Conservation (phyloP, 2,329 filamentous ascomycete genomes). For the Fusarium anthophilum region DNA sequence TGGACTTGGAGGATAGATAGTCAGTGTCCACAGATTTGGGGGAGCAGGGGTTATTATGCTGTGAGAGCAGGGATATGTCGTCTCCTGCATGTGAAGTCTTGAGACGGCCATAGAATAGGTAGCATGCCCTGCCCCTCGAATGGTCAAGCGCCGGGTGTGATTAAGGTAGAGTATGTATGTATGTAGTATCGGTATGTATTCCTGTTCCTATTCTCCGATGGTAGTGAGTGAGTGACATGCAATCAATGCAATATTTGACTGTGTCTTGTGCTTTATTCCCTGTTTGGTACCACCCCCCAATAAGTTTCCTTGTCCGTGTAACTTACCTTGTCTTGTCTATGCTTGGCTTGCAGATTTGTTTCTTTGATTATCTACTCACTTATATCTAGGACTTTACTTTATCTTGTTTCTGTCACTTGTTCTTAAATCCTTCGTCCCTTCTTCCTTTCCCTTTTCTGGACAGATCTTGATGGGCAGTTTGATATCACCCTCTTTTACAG, state of each 20-base stretch:
- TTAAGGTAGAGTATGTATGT: not conserved
- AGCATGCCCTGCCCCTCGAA: not conserved
- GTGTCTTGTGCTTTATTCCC: constrained; percentile 14
- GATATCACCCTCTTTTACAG: not conserved
- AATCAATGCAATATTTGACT: not conserved
- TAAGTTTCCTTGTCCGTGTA: not conserved
- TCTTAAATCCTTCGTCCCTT: not conserved
- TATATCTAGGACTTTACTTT: not conserved
- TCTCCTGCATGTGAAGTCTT: not conserved
- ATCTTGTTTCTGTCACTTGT: not conserved
- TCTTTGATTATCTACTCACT: not conserved
- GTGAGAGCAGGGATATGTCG: not conserved
- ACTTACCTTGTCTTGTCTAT: not conserved
- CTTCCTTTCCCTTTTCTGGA: not conserved
- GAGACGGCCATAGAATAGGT: not conserved
- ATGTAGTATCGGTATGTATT: not conserved
- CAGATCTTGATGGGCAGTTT: not conserved
- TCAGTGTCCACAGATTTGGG: not conserved
- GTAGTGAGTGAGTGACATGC: not conserved
- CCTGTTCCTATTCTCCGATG: constrained; percentile 4
- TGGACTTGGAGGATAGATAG: not conserved
- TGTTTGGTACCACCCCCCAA: not conserved
- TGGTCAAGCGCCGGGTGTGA: not conserved
- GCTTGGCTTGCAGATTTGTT: not conserved
- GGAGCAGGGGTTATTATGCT: not conserved